Percentiles rank a stretch among this genome's conserved stretches.
Conservation (phyloP, 2,329 filamentous ascomycete genomes). For the Alternaria incomplexa region DNA sequence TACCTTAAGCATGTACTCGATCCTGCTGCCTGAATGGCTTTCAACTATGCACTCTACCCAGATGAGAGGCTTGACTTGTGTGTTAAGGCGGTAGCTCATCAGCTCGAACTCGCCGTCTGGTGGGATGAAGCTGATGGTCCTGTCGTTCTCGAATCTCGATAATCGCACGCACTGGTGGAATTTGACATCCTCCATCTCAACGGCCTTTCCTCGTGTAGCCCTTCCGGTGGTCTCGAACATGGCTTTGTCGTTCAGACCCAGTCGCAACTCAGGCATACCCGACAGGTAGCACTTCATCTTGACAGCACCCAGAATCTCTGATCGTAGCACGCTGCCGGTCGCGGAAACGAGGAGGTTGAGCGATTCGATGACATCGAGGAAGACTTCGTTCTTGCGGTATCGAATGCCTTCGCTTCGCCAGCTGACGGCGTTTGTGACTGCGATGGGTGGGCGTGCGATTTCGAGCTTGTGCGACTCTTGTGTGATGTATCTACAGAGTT, state of each 20-base stretch:
- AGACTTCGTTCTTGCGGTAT: conserved; percentile 99
- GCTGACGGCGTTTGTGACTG: conserved; percentile 96
- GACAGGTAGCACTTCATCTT: conserved; percentile 99
- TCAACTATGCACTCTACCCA: conserved; percentile 99
- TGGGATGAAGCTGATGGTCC: conserved; percentile 98
- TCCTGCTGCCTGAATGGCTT: conserved; percentile 90
- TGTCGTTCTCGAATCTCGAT: conserved; percentile 96
- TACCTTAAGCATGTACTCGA: conserved; percentile 98
- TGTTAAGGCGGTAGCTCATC: conserved; percentile 99
- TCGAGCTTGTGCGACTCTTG: conserved; percentile 99
- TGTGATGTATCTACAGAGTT: conserved; percentile 76
- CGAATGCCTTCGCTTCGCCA: conserved; percentile 98
- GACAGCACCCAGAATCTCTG: conserved; percentile 93
- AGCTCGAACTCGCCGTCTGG: conserved; percentile 98
- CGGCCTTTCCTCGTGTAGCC: conserved; percentile 91
- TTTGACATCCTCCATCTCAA: conserved; percentile 99
- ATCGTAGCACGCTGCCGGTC: conserved; percentile 92
- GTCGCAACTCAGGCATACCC: conserved; percentile 93
- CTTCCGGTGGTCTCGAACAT: conserved; percentile 99
- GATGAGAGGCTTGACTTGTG: conserved; percentile 96
- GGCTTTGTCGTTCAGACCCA: conserved; percentile 97
- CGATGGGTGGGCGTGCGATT: conserved; percentile 92
- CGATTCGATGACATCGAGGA: conserved; percentile 95
- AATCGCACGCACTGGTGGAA: conserved; percentile 98
- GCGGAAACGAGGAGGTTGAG: conserved; percentile 94